Evolutionary conservation across 371 early-diverging fungal species (phyloP).

Genomic region (Circinella umbellata): DNA sequence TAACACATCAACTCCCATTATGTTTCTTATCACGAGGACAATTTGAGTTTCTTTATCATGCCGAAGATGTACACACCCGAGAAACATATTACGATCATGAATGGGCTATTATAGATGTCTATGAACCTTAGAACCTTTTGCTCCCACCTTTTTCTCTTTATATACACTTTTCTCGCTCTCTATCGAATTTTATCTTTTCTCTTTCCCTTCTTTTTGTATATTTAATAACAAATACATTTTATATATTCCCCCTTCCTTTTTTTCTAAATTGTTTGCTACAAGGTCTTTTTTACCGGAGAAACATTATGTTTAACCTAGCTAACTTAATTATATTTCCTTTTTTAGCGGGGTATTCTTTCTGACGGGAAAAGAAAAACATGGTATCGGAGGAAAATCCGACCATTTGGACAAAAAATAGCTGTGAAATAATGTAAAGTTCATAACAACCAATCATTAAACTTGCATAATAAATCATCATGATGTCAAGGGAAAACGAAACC

Average conservation of each 20-base stretch:
- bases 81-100: slow-evolving; percentile 65
- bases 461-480: slow-evolving; percentile 5
- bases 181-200: too few species aligned
- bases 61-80: slow-evolving; percentile 67
- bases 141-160: neutral
- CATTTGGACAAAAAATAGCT: too few species aligned
- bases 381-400: too few species aligned
- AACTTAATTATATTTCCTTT: too few species aligned
- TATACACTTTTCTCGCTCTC: neutral
- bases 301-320: too few species aligned
- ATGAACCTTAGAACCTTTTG: neutral
- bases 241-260: neutral
- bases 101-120: slow-evolving; percentile 40
- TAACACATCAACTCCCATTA: slow-evolving; percentile 52
- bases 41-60: slow-evolving; percentile 67
- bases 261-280: neutral
- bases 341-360: too few species aligned
- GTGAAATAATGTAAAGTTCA: too few species aligned
- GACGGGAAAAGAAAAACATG: too few species aligned
- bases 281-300: too few species aligned
- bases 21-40: slow-evolving; percentile 68
- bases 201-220: neutral
- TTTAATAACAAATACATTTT: neutral
- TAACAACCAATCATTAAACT: neutral
- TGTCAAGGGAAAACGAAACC: slow-evolving; percentile 4